These are phyloP conservation scores for Isatis lusitanica DNA, from an alignment of 441 rosid species.

Conservation along the genomic window DNA sequence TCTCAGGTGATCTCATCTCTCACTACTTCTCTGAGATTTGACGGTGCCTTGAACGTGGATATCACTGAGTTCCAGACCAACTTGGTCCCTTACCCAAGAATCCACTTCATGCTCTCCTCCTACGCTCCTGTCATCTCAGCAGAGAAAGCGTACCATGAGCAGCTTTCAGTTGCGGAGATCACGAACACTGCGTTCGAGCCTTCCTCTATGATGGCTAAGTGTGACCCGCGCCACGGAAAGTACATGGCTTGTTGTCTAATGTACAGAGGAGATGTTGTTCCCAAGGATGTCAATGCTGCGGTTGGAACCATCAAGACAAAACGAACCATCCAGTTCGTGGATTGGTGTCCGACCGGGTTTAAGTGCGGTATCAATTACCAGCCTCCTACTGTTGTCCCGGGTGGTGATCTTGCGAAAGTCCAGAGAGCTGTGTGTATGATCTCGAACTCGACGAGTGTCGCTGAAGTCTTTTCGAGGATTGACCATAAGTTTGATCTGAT, in stretches of 20 bases:
- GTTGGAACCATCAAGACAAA: slow-evolving; percentile 55
- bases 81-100: slow-evolving; percentile 43
- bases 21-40: background rate
- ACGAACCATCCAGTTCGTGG: slow-evolving; percentile 48
- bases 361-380: slow-evolving; percentile 48
- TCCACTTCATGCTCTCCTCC: slow-evolving; percentile 48
- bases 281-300: slow-evolving; percentile 49
- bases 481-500: slow-evolving; percentile 33
- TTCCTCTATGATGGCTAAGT: slow-evolving; percentile 44
- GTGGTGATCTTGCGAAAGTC: slow-evolving; percentile 45
- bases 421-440: slow-evolving; percentile 45
- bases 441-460: slow-evolving; percentile 41
- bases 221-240: slow-evolving; percentile 45
- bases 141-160: slow-evolving; percentile 44
- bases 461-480: slow-evolving; percentile 20
- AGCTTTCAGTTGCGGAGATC: slow-evolving; percentile 42
- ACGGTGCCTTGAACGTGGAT: slow-evolving; percentile 38
- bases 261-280: slow-evolving; percentile 46
- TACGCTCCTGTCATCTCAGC: slow-evolving; percentile 46
- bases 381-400: slow-evolving; percentile 48
- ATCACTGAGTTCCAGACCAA: slow-evolving; percentile 45
- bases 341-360: slow-evolving; percentile 47
- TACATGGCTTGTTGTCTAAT: slow-evolving; percentile 47
- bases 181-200: slow-evolving; percentile 45
- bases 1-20: slow-evolving; percentile 43